A percentile compares a stretch with the other conserved stretches of the same genome.
These are phyloP conservation scores for Suillus tomentosus DNA, from an alignment of 768 basidiomycete genomes.

Conservation along the genomic window DNA sequence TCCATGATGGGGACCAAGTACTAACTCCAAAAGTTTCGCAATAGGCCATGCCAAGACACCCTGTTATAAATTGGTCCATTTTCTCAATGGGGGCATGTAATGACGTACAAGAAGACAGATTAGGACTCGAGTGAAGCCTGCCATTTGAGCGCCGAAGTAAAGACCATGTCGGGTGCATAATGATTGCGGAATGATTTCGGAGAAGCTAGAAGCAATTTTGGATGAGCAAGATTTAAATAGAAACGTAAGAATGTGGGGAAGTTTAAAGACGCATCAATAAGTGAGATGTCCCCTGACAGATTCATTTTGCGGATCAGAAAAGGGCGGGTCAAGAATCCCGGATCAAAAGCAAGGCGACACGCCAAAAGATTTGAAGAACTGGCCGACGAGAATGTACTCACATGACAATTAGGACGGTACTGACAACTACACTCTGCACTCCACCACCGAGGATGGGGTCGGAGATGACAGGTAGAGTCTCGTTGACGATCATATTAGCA, in stretches of 20 bases:
- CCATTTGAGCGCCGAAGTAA: slow-evolving; percentile 88
- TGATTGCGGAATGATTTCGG: slow-evolving; percentile 92
- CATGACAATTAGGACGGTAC: slow-evolving; percentile 87
- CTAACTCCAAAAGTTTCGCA: slow-evolving; percentile 77
- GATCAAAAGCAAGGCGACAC: not conserved
- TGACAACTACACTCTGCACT: slow-evolving; percentile 73
- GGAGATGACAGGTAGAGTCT: slow-evolving; percentile 81
- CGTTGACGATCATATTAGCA: slow-evolving; percentile 92
- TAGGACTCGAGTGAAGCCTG: slow-evolving; percentile 61
- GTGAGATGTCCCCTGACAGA: not conserved
- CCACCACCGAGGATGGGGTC: slow-evolving; percentile 82
- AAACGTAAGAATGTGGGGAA: not conserved
- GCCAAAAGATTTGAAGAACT: not conserved
- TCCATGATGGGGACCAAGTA: slow-evolving; percentile 82
- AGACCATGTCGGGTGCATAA: slow-evolving; percentile 91
- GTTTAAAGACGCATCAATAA: not conserved
- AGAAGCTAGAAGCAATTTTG: slow-evolving; percentile 53
- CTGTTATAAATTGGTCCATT: slow-evolving; percentile 36
- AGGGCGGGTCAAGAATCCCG: not conserved
- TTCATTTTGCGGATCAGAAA: not conserved
- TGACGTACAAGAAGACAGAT: slow-evolving; percentile 66
- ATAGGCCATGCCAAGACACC: slow-evolving; percentile 82
- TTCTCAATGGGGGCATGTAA: not conserved
- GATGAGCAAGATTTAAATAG: not conserved
- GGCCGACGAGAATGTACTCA: slow-evolving; percentile 41